phyloP scores from a whole-genome alignment of 2,329 filamentous ascomycete species.

The Neurospora sp. region DNA sequence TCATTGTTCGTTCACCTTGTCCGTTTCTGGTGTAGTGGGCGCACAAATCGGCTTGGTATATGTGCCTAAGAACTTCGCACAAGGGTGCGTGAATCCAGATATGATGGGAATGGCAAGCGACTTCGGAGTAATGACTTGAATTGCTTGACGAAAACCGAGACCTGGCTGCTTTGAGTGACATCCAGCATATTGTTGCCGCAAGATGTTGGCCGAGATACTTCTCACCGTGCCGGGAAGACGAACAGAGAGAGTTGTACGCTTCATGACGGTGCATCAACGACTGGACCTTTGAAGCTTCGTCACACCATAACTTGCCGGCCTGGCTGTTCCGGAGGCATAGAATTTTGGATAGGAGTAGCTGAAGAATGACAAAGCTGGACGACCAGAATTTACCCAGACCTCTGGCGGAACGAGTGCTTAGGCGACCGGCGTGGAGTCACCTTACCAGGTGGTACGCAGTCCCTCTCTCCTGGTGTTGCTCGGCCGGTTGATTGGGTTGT shows the following conservation, averaged over 20 bases:
- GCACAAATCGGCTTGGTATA: background rate
- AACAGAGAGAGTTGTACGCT: background rate
- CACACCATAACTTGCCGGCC: background rate
- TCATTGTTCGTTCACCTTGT: background rate
- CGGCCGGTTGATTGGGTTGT: conserved; percentile 6
- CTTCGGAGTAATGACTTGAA: background rate
- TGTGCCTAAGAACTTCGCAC: background rate
- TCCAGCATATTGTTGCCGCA: background rate
- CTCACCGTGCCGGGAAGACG: background rate
- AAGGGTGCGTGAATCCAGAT: background rate
- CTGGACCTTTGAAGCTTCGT: background rate
- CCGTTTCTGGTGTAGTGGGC: background rate
- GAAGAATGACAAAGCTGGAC: background rate
- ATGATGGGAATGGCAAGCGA: background rate
- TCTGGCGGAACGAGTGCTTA: background rate
- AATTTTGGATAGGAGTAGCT: background rate
- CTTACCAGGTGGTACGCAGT: background rate
- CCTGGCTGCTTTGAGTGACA: background rate
- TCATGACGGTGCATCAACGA: background rate
- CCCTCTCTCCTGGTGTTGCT: conserved; percentile 1
- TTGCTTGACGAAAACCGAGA: background rate
- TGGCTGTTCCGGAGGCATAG: background rate
- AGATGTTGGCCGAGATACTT: background rate
- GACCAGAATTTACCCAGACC: background rate
- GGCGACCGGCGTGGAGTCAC: background rate